Evolutionary conservation across 495 filamentous ascomycete species (phyloP).

Genomic region (Corynascus novoguineensis): DNA sequence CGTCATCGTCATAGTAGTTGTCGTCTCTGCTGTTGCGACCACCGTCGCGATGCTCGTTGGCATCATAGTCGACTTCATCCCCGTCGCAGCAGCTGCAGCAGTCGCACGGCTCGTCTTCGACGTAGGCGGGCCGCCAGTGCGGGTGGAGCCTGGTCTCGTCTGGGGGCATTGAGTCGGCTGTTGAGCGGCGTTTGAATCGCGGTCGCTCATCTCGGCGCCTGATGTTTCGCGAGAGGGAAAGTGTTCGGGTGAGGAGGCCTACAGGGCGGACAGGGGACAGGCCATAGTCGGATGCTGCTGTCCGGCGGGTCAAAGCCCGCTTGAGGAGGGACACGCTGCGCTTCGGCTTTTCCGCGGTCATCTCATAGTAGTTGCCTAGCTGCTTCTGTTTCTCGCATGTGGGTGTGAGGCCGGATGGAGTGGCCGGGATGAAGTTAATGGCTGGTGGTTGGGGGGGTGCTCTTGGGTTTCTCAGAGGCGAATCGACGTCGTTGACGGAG

Average conservation of each 20-base stretch:
- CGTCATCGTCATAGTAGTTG: constrained; percentile 22
- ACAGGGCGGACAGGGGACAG: constrained; percentile 40
- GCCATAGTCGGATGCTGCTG: constrained; percentile 48
- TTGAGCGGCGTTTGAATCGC: constrained; percentile 30
- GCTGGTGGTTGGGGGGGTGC: constrained; percentile 55
- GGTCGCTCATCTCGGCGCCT: constrained; percentile 27
- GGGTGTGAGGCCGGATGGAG: constrained; percentile 53
- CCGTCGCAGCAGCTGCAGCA: neutral
- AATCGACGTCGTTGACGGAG: constrained; percentile 52
- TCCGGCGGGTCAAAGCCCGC: constrained; percentile 52
- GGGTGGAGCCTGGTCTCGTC: constrained; percentile 64
- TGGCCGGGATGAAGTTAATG: constrained; percentile 69
- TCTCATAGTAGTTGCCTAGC: constrained; percentile 45
- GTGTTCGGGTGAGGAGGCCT: constrained; percentile 37
- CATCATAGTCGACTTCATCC: constrained; percentile 31
- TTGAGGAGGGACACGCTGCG: constrained; percentile 52
- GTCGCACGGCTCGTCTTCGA: constrained; percentile 18
- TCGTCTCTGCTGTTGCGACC: too few species aligned
- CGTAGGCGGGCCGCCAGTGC: constrained; percentile 74
- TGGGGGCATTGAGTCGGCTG: constrained; percentile 36
- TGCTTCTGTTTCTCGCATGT: constrained; percentile 50
- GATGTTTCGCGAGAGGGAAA: constrained; percentile 36
- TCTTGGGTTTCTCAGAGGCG: constrained; percentile 70
- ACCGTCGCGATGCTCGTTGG: too few species aligned
- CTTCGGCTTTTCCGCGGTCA: constrained; percentile 33